Evolutionary conservation across 176 grass and related monocot genomes (phyloP), one percentile per base, ranked within the genome.

Genomic region (Oryza meridionalis): DNA sequence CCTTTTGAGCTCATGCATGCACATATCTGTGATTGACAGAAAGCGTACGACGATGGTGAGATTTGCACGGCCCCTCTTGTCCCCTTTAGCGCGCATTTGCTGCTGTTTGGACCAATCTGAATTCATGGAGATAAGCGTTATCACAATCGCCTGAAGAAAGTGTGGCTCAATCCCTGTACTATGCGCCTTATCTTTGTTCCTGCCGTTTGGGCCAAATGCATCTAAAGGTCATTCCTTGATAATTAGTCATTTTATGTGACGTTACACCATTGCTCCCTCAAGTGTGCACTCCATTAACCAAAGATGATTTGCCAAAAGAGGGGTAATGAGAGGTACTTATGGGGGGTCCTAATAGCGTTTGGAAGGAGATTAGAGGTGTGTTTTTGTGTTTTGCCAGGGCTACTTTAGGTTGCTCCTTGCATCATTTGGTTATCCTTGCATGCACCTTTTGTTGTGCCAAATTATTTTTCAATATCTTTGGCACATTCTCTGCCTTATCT

Each of bases 401-500:
- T 80, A 19, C 45, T 29, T 49, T 73, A 16, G 43, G 31, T 15
- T 75, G 46, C 22, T 53, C 40, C 69, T 40, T 80, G 35, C 16
- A 86, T 67, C 45, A 11, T 55, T 69, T 45, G 11, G 25, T 7
- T 81, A 81, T 67, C 62, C 77, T 67, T 14, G 17, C 22, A 74
- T 10, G 8, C 22, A 12, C 33, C 24, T 86, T 75, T n/a, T 58
- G 19, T 81, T 35, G 58, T 26, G 44, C 33, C 11, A 14, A 53
- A 42, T n/a, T 79, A 75, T 24, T 86, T 73, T 25, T 67, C 11
- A 62, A 55, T 86, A 80, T 80, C 77, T 19, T 81, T 75, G 33
- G 24, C 11, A 8, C 45, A 33, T 22, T 8, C 43, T 74, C 43
- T 74, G 44, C 33, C 33, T 87, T 87, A 87, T 87, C 85, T 69